Percentiles rank a stretch among this genome's conserved stretches.
Evolutionary conservation across 2,329 filamentous ascomycete species (phyloP).

Genomic region (Sclerotiophoma versabilis): DNA sequence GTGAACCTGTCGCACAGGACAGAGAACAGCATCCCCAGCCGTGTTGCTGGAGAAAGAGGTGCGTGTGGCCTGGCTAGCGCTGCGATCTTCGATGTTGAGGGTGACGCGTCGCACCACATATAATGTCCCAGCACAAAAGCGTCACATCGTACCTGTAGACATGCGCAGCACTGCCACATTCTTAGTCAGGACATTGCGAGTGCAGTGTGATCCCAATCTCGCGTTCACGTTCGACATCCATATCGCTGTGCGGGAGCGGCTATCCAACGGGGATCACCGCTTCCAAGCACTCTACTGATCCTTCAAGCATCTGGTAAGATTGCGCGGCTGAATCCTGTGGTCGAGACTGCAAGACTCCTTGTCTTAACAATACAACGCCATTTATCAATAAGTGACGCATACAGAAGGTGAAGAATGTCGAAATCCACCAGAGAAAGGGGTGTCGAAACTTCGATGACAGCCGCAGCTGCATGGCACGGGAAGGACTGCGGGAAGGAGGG

Average conservation of each 20-base stretch:
- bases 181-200: slow-evolving; percentile 11
- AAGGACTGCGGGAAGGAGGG: slow-evolving; percentile 9
- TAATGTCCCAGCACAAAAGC: slow-evolving; percentile 22
- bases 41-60: background rate
- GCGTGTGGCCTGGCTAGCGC: slow-evolving; percentile 1
- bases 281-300: slow-evolving; percentile 16
- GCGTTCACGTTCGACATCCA: slow-evolving; percentile 8
- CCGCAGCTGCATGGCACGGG: slow-evolving; percentile 14
- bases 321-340: slow-evolving; percentile 18
- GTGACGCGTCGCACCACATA: slow-evolving; percentile 46
- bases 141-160: background rate
- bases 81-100: slow-evolving; percentile 7
- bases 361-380: slow-evolving; percentile 5
- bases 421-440: slow-evolving; percentile 5
- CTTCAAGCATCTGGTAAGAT: slow-evolving; percentile 10
- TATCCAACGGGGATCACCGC: slow-evolving; percentile 12
- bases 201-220: slow-evolving; percentile 12
- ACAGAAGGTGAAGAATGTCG: slow-evolving; percentile 2
- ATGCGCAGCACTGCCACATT: slow-evolving; percentile 10
- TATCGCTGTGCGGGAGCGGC: slow-evolving; percentile 19
- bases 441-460: background rate
- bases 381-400: slow-evolving; percentile 1
- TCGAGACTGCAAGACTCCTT: slow-evolving; percentile 7
- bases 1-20: slow-evolving; percentile 6
- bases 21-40: background rate